Percentiles rank a stretch among this genome's conserved stretches.
phyloP scores from a whole-genome alignment of 441 rosid genomes.

The Eutrema salsugineum region DNA sequence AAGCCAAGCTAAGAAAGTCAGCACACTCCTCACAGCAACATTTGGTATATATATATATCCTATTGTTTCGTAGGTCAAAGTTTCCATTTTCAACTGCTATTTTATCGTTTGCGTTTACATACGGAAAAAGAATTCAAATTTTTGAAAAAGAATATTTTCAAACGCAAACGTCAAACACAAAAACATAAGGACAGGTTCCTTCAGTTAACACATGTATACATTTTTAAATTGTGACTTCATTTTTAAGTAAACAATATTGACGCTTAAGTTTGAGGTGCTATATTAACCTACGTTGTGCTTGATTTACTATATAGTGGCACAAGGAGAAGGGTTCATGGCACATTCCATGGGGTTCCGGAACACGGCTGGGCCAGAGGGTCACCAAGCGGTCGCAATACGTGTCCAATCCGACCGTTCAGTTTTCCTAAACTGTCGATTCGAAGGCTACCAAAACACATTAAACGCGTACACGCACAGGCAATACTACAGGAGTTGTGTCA shows the following conservation, averaged over 20 bases:
- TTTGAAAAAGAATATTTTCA: too few relatives aligned
- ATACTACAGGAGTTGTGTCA: constrained; percentile 59
- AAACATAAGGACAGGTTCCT: too few relatives aligned
- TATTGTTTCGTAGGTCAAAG: neutral
- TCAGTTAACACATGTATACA: too few relatives aligned
- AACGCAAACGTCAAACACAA: too few relatives aligned
- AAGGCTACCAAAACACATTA: constrained; percentile 68
- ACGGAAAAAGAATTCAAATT: too few relatives aligned
- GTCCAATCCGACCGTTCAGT: constrained; percentile 61
- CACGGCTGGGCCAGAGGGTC: constrained; percentile 65
- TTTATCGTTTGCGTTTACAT: too few relatives aligned
- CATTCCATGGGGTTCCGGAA: constrained; percentile 74
- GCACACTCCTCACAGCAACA: constrained; percentile 53
- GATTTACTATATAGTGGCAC: constrained; percentile 34
- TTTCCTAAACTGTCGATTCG: constrained; percentile 64
- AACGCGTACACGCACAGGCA: constrained; percentile 68
- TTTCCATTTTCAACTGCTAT: too few relatives aligned
- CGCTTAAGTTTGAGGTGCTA: neutral
- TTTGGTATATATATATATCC: constrained; percentile 47
- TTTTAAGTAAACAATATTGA: neutral
- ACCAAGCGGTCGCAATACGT: constrained; percentile 65
- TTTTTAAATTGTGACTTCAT: too few relatives aligned
- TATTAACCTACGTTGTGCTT: neutral
- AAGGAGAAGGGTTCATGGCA: constrained; percentile 59
- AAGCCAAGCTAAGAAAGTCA: constrained; percentile 48